Base-by-base conservation (phyloP, 805 yeast genomes). In the Candida insectorum region DNA sequence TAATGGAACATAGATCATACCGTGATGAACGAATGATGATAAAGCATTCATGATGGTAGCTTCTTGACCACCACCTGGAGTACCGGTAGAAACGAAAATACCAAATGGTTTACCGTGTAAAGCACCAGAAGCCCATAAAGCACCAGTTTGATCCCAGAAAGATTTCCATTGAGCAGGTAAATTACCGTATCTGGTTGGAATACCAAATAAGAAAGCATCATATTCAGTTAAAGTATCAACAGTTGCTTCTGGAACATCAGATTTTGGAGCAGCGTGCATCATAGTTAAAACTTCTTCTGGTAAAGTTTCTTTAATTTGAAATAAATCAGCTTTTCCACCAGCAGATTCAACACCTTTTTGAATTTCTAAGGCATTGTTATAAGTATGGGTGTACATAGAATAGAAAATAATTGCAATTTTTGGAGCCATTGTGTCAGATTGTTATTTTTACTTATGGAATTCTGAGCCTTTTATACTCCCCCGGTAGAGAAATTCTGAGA, bases 131-230 rank as follows among this genome's bases (percentile, higher is more conserved):
- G 81, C 85, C 94, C 94, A 85, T 47, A 81, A 65, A 20, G 77
- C 79, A 54, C 91, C 91, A 26, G 88, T 79, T 32, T 77, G 56
- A 51, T 82, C 94, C 74, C 83, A 75, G 70, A 81, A 85, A 13
- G 83, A 67, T 59, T 71, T 73, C 70, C 79, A 72, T 59, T 85
- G 93, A 28, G 85, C 80, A 34, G 94, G 89, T 60, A 70, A 60
- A 57, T 71, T 75, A 59, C 95, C 96, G 56, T 64, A 86, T 61
- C 95, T 77, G 37, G 95, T 82, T 49, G 94, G 93, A 47, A 82
- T 58, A 53, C 96, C 96, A 48, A 86, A 83, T 45, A 86, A 45
- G 65, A 81, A 75, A 26, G 87, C 94, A 52, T 87, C 94, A 68
- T 80, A 82, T 43, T 69, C 61, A 3, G 62, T 54, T 45, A 86